Conservation (phyloP, 352 stramenopile species). For the Phytophthora hybrid region DNA sequence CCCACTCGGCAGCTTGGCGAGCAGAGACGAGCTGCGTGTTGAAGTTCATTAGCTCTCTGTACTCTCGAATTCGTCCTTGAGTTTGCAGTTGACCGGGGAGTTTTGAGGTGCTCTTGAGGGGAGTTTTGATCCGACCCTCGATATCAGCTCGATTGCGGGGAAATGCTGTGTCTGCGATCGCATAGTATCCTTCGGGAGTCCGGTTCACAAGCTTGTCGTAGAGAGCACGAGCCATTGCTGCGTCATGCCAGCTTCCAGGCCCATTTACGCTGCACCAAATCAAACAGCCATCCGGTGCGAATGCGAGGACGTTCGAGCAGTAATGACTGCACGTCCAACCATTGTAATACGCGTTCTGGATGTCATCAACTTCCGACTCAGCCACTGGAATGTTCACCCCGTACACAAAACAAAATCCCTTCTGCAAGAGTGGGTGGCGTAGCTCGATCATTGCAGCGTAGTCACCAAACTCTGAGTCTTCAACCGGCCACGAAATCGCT, state of each 20-base stretch:
- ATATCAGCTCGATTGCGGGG: background rate
- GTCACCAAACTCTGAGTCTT: background rate
- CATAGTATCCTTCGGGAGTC: conserved; percentile 24
- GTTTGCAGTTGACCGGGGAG: background rate
- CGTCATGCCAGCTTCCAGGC: conserved; percentile 27
- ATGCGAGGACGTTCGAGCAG: conserved; percentile 25
- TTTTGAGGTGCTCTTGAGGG: conserved; percentile 20
- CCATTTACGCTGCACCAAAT: conserved; percentile 14
- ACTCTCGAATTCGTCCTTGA: background rate
- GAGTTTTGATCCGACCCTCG: conserved; percentile 17
- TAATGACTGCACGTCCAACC: conserved; percentile 32
- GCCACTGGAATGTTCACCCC: conserved; percentile 19
- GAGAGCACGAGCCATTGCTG: conserved; percentile 13
- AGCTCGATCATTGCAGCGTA: conserved; percentile 23
- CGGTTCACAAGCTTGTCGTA: conserved; percentile 25
- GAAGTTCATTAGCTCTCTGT: background rate
- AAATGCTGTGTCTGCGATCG: conserved; percentile 35
- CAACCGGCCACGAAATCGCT: background rate
- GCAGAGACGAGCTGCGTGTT: conserved; percentile 19
- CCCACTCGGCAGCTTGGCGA: conserved; percentile 34
- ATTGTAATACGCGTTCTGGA: conserved; percentile 36
- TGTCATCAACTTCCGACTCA: conserved; percentile 4
- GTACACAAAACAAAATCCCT: conserved; percentile 33
- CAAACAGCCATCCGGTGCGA: conserved; percentile 25
- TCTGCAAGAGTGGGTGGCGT: conserved; percentile 12